Evolutionary conservation across 2,329 filamentous ascomycete species (phyloP), one percentile per base, ranked within the genome.

Genomic region (Scedosporium minutisporum): DNA sequence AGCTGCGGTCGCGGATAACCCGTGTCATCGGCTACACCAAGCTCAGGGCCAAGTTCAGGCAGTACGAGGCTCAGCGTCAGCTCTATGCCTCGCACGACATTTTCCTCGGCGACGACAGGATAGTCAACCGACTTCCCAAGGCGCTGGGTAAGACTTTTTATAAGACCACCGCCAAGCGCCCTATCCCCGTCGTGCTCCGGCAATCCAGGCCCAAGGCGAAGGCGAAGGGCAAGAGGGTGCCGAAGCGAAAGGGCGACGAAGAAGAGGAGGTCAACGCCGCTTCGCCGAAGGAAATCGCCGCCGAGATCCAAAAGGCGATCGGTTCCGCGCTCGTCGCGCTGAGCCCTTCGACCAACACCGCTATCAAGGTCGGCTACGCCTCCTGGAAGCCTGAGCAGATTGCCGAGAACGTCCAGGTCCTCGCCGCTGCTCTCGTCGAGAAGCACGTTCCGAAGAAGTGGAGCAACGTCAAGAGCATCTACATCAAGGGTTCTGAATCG

Each of bases 91-190:
- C 96, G 74, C 91, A 97, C 75, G 95, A 97, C 73, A 79, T 97
- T 63, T 97, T 99, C 78, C 82, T 99, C 63, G 93, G 90, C 61
- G 95, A 99, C 73, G 90, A 96, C 71, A 83, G 95, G 58, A 89
- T 99, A 69, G 80, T 87, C 71, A 87, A 83, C 72, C 78, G 81
- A 29, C 82, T 97, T 64, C 91, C 93, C 63, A 83, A 85, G 66
- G 80, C 87, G 2, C 85, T 99, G 12, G 95, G 93, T 69, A 97
- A 96, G 79, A 88, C 88, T 1, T 97, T 99, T 75, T 97, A 95
- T 83, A 89, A 92, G 78, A 82, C 78, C 63, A 90, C 88, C 3
- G 76, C 78, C 66, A 97, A 97, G 82, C 84, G 93, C 46, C 95
- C 95, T 9, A 86, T 99, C 64, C 93, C 95, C 27, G 84, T 97